Evolutionary conservation across 257 asterid genomes (phyloP).

Genomic region (Catharanthus roseus): DNA sequence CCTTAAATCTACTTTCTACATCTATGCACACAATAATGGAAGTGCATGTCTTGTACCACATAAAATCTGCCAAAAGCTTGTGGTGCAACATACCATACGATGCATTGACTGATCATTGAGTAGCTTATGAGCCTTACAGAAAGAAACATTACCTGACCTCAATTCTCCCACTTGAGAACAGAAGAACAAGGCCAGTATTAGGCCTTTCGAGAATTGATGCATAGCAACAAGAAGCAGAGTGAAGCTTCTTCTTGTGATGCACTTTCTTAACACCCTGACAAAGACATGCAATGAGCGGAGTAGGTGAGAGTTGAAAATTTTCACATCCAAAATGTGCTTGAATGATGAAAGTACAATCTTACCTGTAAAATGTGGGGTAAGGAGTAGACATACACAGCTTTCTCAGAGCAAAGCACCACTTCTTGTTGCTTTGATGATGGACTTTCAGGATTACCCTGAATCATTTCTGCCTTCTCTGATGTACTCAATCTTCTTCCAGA

Average conservation of each 20-base stretch:
- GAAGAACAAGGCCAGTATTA: conserved; percentile 57
- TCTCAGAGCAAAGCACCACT: conserved; percentile 75
- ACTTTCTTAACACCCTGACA: conserved; percentile 82
- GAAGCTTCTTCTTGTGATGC: conserved; percentile 71
- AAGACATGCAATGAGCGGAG: conserved; percentile 15
- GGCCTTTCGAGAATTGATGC: conserved; percentile 75
- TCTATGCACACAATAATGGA: not conserved
- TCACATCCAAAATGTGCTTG: not conserved
- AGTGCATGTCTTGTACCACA: not conserved
- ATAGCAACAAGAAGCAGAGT: conserved; percentile 62
- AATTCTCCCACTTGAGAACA: conserved; percentile 68
- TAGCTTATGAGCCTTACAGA: conserved; percentile 2
- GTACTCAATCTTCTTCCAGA: conserved; percentile 29
- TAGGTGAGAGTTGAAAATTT: not conserved
- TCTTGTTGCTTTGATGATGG: conserved; percentile 40
- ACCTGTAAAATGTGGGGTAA: conserved; percentile 74
- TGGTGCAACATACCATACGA: not conserved
- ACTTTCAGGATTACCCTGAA: conserved; percentile 35
- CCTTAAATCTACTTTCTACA: not conserved
- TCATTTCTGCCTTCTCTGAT: conserved; percentile 32
- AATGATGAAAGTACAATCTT: conserved; percentile 14
- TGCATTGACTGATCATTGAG: not conserved
- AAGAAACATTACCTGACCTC: conserved; percentile 59
- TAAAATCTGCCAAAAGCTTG: not conserved
- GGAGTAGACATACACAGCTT: conserved; percentile 72